Conservation (phyloP, 176 grass and related monocot genomes). For the Elymus sibiricus region DNA sequence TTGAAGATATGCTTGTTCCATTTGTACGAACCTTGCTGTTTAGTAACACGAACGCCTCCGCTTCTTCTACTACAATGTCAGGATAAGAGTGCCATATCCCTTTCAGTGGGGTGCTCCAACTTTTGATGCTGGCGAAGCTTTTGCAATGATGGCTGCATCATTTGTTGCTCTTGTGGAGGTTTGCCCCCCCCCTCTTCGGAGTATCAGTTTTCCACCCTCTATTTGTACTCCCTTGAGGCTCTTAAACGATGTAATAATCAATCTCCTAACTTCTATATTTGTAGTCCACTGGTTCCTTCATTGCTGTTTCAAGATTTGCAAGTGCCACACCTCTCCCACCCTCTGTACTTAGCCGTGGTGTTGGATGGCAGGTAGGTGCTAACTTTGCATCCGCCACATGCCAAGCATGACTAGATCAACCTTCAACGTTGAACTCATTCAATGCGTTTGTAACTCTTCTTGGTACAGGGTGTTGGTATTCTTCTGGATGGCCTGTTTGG, state of each 20-base stretch:
- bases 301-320: conserved; percentile 90
- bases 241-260: background rate
- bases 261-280: conserved; percentile 11
- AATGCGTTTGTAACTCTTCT: conserved; percentile 7
- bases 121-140: conserved; percentile 97
- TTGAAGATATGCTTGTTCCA: background rate
- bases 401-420: background rate
- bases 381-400: background rate
- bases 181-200: background rate
- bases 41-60: background rate
- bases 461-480: conserved; percentile 83
- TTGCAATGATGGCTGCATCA: conserved; percentile 99
- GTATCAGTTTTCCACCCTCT: background rate
- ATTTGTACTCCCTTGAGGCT: conserved; percentile 10
- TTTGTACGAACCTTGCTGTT: background rate
- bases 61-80: conserved; percentile 35
- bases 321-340: conserved; percentile 92
- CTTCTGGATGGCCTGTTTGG: conserved; percentile 96
- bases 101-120: conserved; percentile 97
- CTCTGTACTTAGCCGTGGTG: conserved; percentile 92
- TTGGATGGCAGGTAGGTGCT: conserved; percentile 89
- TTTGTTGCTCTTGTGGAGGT: conserved; percentile 98
- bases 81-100: conserved; percentile 99
- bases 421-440: background rate
- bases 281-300: conserved; percentile 95